Conservation (phyloP, 352 stramenopile genomes). For the Globisporangium spiculum region DNA sequence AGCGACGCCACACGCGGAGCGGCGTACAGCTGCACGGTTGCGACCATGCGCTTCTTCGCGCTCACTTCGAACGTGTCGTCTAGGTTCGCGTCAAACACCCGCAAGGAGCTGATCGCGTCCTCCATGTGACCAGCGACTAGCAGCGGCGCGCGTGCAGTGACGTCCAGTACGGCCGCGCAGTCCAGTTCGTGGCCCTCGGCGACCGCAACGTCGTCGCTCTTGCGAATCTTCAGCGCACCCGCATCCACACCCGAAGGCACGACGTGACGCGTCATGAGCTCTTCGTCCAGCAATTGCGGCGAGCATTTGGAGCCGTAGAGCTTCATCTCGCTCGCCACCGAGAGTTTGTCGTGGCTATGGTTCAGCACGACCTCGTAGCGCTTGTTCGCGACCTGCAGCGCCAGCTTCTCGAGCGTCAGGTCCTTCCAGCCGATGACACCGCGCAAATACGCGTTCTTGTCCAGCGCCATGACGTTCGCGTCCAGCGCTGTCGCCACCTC, state of each 20-base stretch:
- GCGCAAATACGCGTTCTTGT: slow-evolving; percentile 14
- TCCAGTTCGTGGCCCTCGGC: slow-evolving; percentile 11
- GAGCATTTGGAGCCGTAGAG: slow-evolving; percentile 19
- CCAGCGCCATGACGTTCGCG: slow-evolving; percentile 16
- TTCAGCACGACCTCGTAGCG: slow-evolving; percentile 21
- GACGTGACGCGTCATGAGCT: slow-evolving; percentile 16
- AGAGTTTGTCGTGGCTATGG: not conserved
- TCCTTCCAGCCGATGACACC: slow-evolving; percentile 10
- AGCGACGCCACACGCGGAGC: not conserved
- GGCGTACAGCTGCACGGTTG: slow-evolving; percentile 10
- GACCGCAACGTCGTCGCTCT: slow-evolving; percentile 10
- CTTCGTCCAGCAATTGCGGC: slow-evolving; percentile 12
- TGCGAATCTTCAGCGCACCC: not conserved
- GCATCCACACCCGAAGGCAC: slow-evolving; percentile 16
- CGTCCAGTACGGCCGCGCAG: slow-evolving; percentile 21
- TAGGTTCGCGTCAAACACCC: slow-evolving; percentile 12
- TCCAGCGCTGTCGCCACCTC: slow-evolving; percentile 16
- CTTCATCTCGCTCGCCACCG: slow-evolving; percentile 16
- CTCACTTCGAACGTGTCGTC: slow-evolving; percentile 9
- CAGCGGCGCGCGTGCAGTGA: slow-evolving; percentile 16
- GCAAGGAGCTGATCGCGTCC: slow-evolving; percentile 14
- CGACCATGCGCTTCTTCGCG: slow-evolving; percentile 12
- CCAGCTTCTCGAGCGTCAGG: slow-evolving; percentile 22
- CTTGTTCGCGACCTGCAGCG: slow-evolving; percentile 22
- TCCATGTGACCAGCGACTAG: not conserved